phyloP scores from a whole-genome alignment of 2,329 filamentous ascomycete species.

The Tolypocladium nubicola region DNA sequence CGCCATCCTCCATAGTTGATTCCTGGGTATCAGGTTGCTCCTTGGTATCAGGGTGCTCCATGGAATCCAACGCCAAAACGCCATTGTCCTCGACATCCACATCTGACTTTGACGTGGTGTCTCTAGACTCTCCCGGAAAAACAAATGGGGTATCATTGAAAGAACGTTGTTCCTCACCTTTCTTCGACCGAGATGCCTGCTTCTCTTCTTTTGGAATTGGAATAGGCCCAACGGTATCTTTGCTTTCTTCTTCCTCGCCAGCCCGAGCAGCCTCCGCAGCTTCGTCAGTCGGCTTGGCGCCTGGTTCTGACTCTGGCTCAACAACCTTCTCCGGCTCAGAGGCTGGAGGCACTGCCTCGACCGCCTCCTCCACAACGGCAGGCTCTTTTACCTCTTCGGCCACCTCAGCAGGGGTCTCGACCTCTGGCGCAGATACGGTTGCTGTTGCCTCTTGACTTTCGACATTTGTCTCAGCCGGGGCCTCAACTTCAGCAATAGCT shows the following conservation, averaged over 20 bases:
- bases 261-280: slow-evolving; percentile 2
- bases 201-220: slow-evolving; percentile 19
- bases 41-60: slow-evolving; percentile 13
- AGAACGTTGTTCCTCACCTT: slow-evolving; percentile 32
- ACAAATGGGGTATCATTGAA: slow-evolving; percentile 27
- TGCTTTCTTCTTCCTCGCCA: slow-evolving; percentile 23
- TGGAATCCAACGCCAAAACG: slow-evolving; percentile 17
- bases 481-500: background rate
- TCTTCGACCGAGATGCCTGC: slow-evolving; percentile 19
- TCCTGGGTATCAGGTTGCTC: slow-evolving; percentile 13
- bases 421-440: background rate
- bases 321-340: background rate
- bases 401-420: slow-evolving; percentile 1
- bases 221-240: slow-evolving; percentile 28
- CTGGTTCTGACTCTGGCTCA: slow-evolving; percentile 18
- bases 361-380: background rate
- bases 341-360: background rate
- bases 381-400: slow-evolving; percentile 1
- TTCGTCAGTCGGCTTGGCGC: background rate
- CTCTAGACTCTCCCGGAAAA: slow-evolving; percentile 19
- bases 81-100: slow-evolving; percentile 12
- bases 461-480: background rate
- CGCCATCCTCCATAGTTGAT: slow-evolving; percentile 1
- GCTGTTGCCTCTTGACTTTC: background rate
- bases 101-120: slow-evolving; percentile 14